Base-by-base conservation (phyloP, 164 flowering plant species). In the Houttuynia cordata region DNA sequence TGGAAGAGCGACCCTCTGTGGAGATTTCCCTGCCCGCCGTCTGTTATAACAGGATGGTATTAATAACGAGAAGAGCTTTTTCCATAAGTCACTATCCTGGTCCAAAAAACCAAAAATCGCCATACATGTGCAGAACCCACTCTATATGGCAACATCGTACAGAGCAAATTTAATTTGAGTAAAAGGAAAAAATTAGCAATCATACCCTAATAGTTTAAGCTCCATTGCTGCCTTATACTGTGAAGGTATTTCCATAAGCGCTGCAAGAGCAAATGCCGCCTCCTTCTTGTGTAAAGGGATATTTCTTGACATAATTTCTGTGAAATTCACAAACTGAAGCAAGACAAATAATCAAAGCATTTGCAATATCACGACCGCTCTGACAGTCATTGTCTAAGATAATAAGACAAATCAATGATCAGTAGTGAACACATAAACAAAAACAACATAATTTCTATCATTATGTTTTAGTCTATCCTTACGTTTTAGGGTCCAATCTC, bases 241-340 rank as follows among this genome's bases (percentile, higher is more conserved):
- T 59, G 79, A 23, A 7, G 95, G 91, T 51, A 87, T 78, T 76
- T 85, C 91, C 95, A 85, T 87, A 21, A 87, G 79, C 7, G 95
- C 95, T 55, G 91, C 82, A 42, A 85, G 80, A 63, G 95, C 95
- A 77, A 87, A 87, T n/a, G 81, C 81, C 40, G 88, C 63, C 75
- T 84, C 91, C 72, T 78, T 87, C 67, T 67, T n/a, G n/a, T n/a
- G n/a, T 70, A 4, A 60, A 58, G 67, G 71, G 0, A 23, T 51
- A 61, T 71, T 50, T 67, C 68, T 81, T 0, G 81, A 61, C 95
- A 83, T 87, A 24, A 85, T 87, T 0, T 39, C 74, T 0, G 91
- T 85, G 58, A 82, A 85, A 62, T 87, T 87, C 8, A 87, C 94
- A 68, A 87, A 87, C 94, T 87, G 78, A 71, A 59, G n/a, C 62